Percentiles rank a stretch among this genome's conserved stretches.
Conservation (phyloP, 1,284 basidiomycete species). For the Trichosporon coremiiforme region DNA sequence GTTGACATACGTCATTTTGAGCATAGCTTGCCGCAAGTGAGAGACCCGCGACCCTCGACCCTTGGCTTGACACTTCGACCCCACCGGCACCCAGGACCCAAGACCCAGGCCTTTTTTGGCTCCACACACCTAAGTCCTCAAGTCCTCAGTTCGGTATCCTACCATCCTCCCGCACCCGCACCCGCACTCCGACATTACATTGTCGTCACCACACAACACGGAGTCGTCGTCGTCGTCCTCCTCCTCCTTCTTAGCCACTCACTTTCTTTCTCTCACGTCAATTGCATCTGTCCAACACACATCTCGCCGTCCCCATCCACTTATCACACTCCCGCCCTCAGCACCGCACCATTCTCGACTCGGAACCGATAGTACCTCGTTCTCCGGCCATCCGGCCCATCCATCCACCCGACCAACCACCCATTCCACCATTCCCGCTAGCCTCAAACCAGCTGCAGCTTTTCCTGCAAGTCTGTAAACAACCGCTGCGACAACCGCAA, state of each 20-base stretch:
- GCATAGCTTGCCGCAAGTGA: background rate
- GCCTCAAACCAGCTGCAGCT: background rate
- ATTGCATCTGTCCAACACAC: background rate
- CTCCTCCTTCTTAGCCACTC: background rate
- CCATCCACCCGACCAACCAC: background rate
- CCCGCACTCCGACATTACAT: background rate
- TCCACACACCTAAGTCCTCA: slow-evolving; percentile 8
- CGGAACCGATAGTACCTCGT: slow-evolving; percentile 1
- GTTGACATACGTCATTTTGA: slow-evolving; percentile 7
- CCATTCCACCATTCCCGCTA: background rate
- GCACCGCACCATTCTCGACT: background rate
- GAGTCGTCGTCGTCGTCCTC: background rate
- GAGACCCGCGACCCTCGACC: background rate
- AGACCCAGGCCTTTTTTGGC: background rate
- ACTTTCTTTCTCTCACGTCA: background rate
- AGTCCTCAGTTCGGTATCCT: background rate
- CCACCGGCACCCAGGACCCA: background rate
- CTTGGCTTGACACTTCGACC: background rate
- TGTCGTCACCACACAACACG: background rate
- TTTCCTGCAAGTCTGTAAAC: slow-evolving; percentile 11
- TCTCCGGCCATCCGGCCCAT: background rate
- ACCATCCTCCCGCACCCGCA: background rate
- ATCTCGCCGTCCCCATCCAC: slow-evolving; percentile 7
- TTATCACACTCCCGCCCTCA: background rate
- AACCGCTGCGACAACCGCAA: background rate